Percentiles rank a stretch among this genome's conserved stretches.
phyloP scores from a whole-genome alignment of 139 green algal species.

The Coccomyxa sp. region DNA sequence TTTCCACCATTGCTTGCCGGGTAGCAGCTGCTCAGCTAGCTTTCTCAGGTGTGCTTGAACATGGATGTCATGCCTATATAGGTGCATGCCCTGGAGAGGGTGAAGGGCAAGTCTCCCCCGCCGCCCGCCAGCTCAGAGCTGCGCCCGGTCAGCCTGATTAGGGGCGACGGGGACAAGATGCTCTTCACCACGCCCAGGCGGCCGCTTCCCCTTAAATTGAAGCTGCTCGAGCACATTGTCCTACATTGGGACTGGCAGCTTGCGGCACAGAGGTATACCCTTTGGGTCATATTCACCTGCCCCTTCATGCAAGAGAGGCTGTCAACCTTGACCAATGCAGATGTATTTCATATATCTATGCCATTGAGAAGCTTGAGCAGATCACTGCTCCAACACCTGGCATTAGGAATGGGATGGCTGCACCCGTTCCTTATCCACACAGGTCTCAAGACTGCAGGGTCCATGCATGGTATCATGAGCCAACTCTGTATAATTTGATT shows the following conservation, averaged over 20 bases:
- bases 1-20: not conserved
- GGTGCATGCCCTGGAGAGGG: conserved; percentile 3
- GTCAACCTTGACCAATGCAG: too few relatives aligned
- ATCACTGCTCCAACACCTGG: too few relatives aligned
- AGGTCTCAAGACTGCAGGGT: too few relatives aligned
- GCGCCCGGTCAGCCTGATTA: conserved; percentile 8
- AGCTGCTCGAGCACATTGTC: conserved; percentile 7
- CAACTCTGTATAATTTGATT: not conserved
- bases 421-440: too few relatives aligned
- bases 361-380: too few relatives aligned
- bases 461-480: too few relatives aligned
- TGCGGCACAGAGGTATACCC: conserved; percentile 23
- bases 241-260: conserved; percentile 34
- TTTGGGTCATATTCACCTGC: too few relatives aligned
- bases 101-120: not conserved
- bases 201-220: not conserved
- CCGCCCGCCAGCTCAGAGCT: conserved; percentile 8
- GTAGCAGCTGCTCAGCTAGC: conserved; percentile 13
- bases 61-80: not conserved
- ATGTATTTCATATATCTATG: too few relatives aligned
- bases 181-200: not conserved
- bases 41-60: not conserved
- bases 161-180: not conserved
- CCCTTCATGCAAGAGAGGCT: too few relatives aligned
- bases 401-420: too few relatives aligned